These are phyloP conservation scores for Fusarium dimerum DNA, from an alignment of 2,329 filamentous ascomycete genomes.

Conservation along the genomic window DNA sequence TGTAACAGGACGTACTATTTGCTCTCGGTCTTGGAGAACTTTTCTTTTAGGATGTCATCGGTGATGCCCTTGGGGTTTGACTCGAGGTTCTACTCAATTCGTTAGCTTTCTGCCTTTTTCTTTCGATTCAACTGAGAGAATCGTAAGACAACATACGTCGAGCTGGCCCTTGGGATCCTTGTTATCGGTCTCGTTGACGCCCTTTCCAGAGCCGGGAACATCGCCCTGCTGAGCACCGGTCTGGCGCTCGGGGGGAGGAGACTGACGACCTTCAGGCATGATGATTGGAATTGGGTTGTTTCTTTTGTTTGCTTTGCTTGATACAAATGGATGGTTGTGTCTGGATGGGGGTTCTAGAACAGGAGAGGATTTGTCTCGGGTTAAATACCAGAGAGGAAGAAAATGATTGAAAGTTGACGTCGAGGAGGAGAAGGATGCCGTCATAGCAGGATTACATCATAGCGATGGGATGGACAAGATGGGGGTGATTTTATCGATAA, in stretches of 20 bases:
- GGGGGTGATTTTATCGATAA: constrained; percentile 1
- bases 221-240: constrained; percentile 63
- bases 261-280: constrained; percentile 78
- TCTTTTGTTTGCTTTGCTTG: constrained; percentile 11
- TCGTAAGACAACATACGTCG: constrained; percentile 40
- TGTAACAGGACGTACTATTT: constrained; percentile 8
- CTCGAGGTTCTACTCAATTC: constrained; percentile 44
- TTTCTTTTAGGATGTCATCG: constrained; percentile 61
- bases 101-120: constrained; percentile 2
- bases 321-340: background rate
- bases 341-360: background rate
- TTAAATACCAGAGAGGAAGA: background rate
- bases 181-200: constrained; percentile 51
- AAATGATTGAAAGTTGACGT: constrained; percentile 28
- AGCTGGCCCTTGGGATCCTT: constrained; percentile 53
- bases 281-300: constrained; percentile 19
- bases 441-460: constrained; percentile 32
- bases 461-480: constrained; percentile 19
- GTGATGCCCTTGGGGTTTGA: constrained; percentile 69
- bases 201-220: constrained; percentile 57
- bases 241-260: constrained; percentile 72
- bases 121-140: background rate
- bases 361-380: constrained; percentile 1
- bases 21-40: constrained; percentile 54
- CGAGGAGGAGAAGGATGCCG: constrained; percentile 25